Base-by-base conservation (phyloP, 331 rosid species). In the Erythrophleum ivorense region DNA sequence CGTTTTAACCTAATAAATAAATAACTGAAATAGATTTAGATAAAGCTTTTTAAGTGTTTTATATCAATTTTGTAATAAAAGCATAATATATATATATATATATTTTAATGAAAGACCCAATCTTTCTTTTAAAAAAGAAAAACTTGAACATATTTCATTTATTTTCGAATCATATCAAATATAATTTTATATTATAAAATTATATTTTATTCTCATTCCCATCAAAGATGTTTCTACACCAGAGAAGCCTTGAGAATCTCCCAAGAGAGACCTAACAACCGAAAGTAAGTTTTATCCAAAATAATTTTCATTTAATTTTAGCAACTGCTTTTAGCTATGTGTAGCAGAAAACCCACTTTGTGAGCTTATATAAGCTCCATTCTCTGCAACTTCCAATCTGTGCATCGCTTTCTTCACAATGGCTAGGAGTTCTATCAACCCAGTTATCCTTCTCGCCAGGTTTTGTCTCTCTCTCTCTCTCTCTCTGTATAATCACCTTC, bases 381-480 rank as follows among this genome's bases (percentile, higher is more conserved):
- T 71, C 67, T 71, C 76, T 79, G 36, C 54, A 73, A n/a, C 55
- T 70, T 15, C 55, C 59, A 31, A 62, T 64, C 24, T 6, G 10
- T 21, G 0, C 34, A 71, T 64, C n/a, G 1, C 16, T 71, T 71
- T 60, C 50, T 73, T 52, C 62, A 73, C 40, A 21, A 90, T 92
- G 97, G 78, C 87, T 24, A 88, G 82, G 84, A 29, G 72, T 77
- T 74, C 67, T 59, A 24, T 33, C 19, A 80, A 46, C 72, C 53
- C 84, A 55, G 24, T 77, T 77, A 79, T 69, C 76, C 80, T 81
- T 82, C 81, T 87, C 21, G 29, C 29, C 84, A 85, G 94, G 94
- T 91, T 50, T 6, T 45, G 50, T 79, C 59, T 18, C 34, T 7
- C 48, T 48, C 38, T 24, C 60, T 45, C 43, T 79, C 59, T 18